These are phyloP conservation scores for Fraxinus albicans DNA, from an alignment of 305 asterid species.

Conservation along the genomic window DNA sequence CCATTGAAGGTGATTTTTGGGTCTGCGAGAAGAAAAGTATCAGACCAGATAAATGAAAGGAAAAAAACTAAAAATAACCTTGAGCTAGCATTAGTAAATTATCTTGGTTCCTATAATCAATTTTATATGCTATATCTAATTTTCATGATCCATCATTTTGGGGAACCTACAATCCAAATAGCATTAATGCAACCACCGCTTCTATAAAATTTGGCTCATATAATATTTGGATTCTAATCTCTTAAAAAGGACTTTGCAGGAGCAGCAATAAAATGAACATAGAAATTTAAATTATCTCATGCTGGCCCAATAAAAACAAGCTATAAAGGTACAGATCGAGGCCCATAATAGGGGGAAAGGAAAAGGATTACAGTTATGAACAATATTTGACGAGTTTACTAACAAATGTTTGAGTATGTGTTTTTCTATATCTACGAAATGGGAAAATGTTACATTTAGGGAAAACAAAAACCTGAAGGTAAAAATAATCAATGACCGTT, in stretches of 20 bases:
- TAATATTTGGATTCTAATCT: conserved; percentile 1
- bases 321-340: conserved; percentile 3
- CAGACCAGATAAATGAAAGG: conserved; percentile 18
- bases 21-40: conserved; percentile 48
- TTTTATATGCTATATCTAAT: background rate
- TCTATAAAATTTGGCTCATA: conserved; percentile 2
- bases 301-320: background rate
- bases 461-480: background rate
- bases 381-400: background rate
- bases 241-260: background rate
- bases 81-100: conserved; percentile 6
- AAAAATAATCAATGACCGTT: background rate
- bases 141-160: conserved; percentile 4
- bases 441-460: background rate
- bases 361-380: background rate
- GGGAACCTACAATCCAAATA: conserved; percentile 1
- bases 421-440: background rate
- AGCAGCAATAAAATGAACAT: background rate
- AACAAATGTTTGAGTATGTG: background rate
- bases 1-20: conserved; percentile 67
- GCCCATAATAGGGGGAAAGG: background rate
- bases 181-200: background rate
- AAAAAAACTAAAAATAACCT: conserved; percentile 8
- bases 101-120: background rate
- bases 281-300: conserved; percentile 8